phyloP scores from a whole-genome alignment of 73 alveolate genomes.

The Tetrahymena borealis region DNA sequence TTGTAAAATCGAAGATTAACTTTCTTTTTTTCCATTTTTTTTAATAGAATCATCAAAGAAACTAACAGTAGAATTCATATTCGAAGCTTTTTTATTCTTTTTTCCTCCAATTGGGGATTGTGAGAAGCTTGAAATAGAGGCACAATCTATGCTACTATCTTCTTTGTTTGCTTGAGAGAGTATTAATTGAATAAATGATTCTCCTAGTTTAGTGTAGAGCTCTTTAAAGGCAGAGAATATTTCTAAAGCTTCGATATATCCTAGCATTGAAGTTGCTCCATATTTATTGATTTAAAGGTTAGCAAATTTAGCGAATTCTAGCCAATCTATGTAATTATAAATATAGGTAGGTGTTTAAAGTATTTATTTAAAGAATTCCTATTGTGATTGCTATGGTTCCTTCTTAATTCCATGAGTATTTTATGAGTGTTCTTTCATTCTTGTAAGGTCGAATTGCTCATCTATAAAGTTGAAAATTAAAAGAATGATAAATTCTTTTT shows the following conservation, averaged over 20 bases:
- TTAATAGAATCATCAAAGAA: too few species aligned
- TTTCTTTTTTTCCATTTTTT: too few species aligned
- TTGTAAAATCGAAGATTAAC: too few species aligned
- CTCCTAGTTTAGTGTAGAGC: not conserved
- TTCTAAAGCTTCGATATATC: not conserved
- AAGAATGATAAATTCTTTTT: not conserved
- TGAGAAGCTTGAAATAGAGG: not conserved
- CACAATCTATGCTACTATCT: not conserved
- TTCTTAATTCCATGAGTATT: not conserved
- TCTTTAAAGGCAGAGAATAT: not conserved
- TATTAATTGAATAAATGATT: not conserved
- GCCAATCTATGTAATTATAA: not conserved
- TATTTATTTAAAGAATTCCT: not conserved
- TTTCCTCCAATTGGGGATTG: too few species aligned
- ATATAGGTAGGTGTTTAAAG: not conserved
- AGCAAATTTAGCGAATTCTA: not conserved
- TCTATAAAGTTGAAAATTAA: not conserved
- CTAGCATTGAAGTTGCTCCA: not conserved
- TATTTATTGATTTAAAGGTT: not conserved
- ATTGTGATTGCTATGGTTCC: not conserved
- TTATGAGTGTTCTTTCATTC: not conserved
- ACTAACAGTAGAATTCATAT: too few species aligned
- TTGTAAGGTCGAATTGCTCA: not conserved
- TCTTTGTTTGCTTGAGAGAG: not conserved
- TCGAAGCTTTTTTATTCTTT: too few species aligned